Evolutionary conservation across 2,329 filamentous ascomycete genomes (phyloP).

Genomic region (Aspergillus sp.): DNA sequence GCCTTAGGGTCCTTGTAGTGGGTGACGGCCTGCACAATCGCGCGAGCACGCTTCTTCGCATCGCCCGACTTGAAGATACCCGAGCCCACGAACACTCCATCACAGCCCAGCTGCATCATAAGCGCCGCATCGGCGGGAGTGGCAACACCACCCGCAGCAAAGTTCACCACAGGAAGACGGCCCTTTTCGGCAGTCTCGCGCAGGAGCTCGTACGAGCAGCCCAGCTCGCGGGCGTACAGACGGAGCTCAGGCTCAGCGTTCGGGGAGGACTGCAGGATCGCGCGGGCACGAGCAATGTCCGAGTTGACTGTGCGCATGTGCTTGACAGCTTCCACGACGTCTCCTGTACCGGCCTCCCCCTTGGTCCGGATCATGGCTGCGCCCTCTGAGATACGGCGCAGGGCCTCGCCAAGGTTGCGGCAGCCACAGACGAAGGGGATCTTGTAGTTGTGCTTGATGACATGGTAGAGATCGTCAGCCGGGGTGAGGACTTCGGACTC

Average conservation of each 20-base stretch:
- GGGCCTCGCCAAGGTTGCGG: constrained; percentile 85
- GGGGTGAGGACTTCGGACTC: constrained; percentile 96
- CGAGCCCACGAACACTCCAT: constrained; percentile 93
- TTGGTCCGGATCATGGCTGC: constrained; percentile 99
- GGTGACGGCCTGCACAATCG: constrained; percentile 89
- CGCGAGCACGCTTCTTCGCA: constrained; percentile 79
- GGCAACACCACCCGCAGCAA: constrained; percentile 97
- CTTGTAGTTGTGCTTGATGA: constrained; percentile 75
- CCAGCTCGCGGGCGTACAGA: constrained; percentile 71
- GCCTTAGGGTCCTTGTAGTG: constrained; percentile 81
- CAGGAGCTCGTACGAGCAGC: constrained; percentile 67
- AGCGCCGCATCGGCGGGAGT: constrained; percentile 93
- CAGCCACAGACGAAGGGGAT: constrained; percentile 95
- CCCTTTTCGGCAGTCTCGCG: constrained; percentile 81
- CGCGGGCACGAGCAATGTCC: constrained; percentile 66
- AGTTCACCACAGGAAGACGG: constrained; percentile 90
- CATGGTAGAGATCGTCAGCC: constrained; percentile 82
- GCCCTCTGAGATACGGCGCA: constrained; percentile 82
- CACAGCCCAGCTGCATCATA: constrained; percentile 98
- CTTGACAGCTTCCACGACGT: constrained; percentile 91
- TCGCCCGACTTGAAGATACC: constrained; percentile 98
- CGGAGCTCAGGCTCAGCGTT: constrained; percentile 63
- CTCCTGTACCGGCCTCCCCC: constrained; percentile 93
- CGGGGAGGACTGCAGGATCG: constrained; percentile 38
- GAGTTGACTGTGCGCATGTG: constrained; percentile 87